A percentile compares a stretch with the other conserved stretches of the same genome.
Evolutionary conservation across 2,329 filamentous ascomycete species (phyloP).

Genomic region (Sclerotinia trifoliorum): DNA sequence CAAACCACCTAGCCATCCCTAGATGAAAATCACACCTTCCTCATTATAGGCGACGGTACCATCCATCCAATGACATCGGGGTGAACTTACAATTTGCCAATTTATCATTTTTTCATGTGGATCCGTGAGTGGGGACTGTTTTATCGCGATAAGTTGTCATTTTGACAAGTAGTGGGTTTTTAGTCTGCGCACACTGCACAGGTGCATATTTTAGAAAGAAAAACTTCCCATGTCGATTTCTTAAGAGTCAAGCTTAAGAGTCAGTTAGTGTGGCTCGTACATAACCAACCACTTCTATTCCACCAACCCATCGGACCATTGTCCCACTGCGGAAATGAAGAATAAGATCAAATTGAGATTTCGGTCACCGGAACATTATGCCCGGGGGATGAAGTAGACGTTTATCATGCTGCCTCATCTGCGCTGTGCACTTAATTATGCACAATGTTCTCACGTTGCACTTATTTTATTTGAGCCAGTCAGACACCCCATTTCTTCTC

Average conservation of each 20-base stretch:
- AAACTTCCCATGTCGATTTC: not conserved
- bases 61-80: constrained; percentile 12
- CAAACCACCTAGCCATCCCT: constrained; percentile 8
- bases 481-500: not conserved
- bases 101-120: constrained; percentile 1
- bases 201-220: not conserved
- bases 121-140: not conserved
- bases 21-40: constrained; percentile 16
- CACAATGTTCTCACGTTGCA: constrained; percentile 7
- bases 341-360: constrained; percentile 13
- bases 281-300: not conserved
- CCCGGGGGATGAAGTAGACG: constrained; percentile 2
- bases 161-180: not conserved
- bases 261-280: not conserved
- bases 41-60: constrained; percentile 6
- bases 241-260: not conserved
- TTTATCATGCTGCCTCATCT: constrained; percentile 14
- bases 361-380: constrained; percentile 18
- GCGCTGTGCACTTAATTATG: constrained; percentile 10
- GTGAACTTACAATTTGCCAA: not conserved
- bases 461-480: not conserved
- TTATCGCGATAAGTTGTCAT: not conserved
- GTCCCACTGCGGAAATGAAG: constrained; percentile 9
- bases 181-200: not conserved
- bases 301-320: not conserved